phyloP scores from a whole-genome alignment of 768 basidiomycete species.

The Xerocomellus amylosporus region DNA sequence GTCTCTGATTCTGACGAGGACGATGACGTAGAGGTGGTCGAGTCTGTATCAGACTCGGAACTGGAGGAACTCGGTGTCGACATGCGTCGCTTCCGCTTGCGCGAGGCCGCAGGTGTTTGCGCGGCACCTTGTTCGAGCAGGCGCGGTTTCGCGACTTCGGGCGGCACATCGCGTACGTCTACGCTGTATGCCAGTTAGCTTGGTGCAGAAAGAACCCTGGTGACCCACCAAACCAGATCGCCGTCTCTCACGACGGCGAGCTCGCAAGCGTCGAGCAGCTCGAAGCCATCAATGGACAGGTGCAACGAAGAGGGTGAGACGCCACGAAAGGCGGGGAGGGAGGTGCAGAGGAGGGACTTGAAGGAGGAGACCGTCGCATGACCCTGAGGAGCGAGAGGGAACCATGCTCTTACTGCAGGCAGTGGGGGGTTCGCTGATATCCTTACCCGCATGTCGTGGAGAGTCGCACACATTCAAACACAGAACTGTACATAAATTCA shows the following conservation, averaged over 20 bases:
- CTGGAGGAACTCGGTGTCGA: constrained; percentile 16
- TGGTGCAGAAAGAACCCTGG: too few species aligned
- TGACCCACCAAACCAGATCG: constrained; percentile 26
- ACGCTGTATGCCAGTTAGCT: constrained; percentile 15
- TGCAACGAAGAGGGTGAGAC: constrained; percentile 2
- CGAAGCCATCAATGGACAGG: constrained; percentile 30
- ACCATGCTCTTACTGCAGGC: constrained; percentile 52
- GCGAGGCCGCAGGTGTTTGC: not conserved
- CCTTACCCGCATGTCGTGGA: constrained; percentile 43
- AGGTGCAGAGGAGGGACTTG: constrained; percentile 20
- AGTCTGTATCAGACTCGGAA: constrained; percentile 24
- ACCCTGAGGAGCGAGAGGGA: constrained; percentile 29
- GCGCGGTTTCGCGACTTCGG: too few species aligned
- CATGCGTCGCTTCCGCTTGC: constrained; percentile 28
- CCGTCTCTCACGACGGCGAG: constrained; percentile 28
- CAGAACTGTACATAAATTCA: too few species aligned
- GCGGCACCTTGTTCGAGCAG: not conserved
- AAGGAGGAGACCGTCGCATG: constrained; percentile 11
- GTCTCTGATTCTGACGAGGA: constrained; percentile 27
- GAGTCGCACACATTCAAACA: too few species aligned
- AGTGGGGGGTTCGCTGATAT: constrained; percentile 49
- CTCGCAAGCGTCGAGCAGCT: constrained; percentile 28
- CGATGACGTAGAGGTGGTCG: constrained; percentile 15
- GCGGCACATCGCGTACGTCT: constrained; percentile 3
- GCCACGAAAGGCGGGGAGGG: constrained; percentile 10